Percentiles rank a stretch among this genome's conserved stretches.
Evolutionary conservation across 352 stramenopile genomes (phyloP).

Genomic region (Phytophthora sp.): DNA sequence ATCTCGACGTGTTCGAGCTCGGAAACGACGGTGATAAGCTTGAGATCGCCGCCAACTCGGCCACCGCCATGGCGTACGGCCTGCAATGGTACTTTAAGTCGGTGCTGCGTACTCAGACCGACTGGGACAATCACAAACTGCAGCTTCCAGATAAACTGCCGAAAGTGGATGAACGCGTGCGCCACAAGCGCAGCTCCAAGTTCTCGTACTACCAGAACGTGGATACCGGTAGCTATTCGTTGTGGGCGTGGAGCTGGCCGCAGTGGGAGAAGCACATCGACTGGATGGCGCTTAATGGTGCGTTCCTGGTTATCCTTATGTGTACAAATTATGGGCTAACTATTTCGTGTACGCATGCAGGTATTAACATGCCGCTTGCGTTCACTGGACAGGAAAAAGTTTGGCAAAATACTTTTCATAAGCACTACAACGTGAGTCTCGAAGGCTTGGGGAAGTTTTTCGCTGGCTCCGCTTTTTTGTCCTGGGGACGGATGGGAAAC

Average conservation of each 20-base stretch:
- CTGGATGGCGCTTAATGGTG: conserved; percentile 89
- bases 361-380: conserved; percentile 92
- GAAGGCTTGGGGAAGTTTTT: conserved; percentile 89
- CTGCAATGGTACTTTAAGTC: conserved; percentile 82
- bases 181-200: conserved; percentile 65
- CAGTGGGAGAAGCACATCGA: conserved; percentile 92
- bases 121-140: conserved; percentile 81
- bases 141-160: conserved; percentile 60
- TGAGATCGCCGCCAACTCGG: conserved; percentile 58
- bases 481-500: conserved; percentile 90
- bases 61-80: conserved; percentile 68
- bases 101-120: conserved; percentile 71
- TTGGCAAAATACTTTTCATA: conserved; percentile 86
- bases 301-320: background rate
- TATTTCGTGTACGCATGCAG: conserved; percentile 14
- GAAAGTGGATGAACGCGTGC: conserved; percentile 38
- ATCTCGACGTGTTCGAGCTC: conserved; percentile 71
- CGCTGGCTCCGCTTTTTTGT: conserved; percentile 85
- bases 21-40: conserved; percentile 52
- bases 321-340: background rate
- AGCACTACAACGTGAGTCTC: conserved; percentile 79
- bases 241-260: conserved; percentile 85
- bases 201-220: conserved; percentile 94
- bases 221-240: conserved; percentile 92
- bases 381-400: conserved; percentile 91